These are phyloP conservation scores for Prunus kanzakura DNA, from an alignment of 306 rosid genomes.

Conservation along the genomic window DNA sequence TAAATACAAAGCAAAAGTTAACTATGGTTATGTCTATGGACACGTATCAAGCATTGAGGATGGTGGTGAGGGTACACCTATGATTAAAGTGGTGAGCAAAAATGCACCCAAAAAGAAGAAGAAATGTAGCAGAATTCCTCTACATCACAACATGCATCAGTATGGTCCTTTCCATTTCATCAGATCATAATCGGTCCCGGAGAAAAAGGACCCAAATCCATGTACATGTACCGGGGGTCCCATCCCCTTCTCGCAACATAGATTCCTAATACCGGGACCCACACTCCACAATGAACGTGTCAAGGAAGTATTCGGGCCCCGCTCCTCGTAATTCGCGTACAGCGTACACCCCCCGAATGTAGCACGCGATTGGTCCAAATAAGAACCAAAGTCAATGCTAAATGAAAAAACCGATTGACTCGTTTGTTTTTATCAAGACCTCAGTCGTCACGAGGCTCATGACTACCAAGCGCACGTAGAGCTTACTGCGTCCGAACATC, in stretches of 20 bases:
- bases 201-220: neutral
- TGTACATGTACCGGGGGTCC: neutral
- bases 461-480: constrained; percentile 7
- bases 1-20: too few relatives aligned
- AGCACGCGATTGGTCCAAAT: constrained; percentile 1
- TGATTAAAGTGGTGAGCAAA: too few relatives aligned
- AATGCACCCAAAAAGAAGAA: too few relatives aligned
- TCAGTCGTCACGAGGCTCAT: neutral
- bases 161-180: neutral
- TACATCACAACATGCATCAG: neutral
- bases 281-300: neutral
- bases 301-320: neutral
- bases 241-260: neutral
- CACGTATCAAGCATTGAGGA: too few relatives aligned
- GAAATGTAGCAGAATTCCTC: neutral
- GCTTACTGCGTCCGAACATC: constrained; percentile 6
- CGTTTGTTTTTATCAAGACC: neutral
- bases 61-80: too few relatives aligned
- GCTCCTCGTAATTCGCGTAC: neutral
- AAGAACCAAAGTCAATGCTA: neutral
- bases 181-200: neutral
- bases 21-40: too few relatives aligned
- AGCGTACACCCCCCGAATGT: neutral
- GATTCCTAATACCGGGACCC: neutral
- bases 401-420: neutral